Base-by-base conservation (phyloP, 441 rosid genomes). In the Gossypium gossypioides region DNA sequence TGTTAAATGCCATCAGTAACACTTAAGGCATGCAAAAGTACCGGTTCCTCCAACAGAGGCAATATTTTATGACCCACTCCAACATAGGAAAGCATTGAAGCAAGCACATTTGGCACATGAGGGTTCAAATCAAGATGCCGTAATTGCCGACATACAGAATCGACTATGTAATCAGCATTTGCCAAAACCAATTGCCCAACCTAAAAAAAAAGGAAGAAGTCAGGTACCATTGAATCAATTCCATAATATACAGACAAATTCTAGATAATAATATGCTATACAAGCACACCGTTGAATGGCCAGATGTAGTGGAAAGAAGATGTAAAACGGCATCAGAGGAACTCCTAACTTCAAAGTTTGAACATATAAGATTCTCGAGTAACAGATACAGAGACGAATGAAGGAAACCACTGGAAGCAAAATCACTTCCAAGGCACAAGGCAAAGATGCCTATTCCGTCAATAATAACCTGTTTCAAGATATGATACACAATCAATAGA, bases 21-120 rank as follows among this genome's bases (percentile, higher is more conserved):
- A 40, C 24, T 57, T 34, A 74, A 51, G 52, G 61, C 71, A 71
- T 42, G 72, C 22, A 60, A 68, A 52, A 76, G 69, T 86, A 95
- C 99, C 83, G 97, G 97, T 85, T 95, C 99, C 79, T 91, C 98
- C 81, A 95, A 74, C 77, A 92, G 77, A 68, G 97, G 96, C 82
- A 95, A 63, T 62, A 91, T 86, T 75, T 91, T 89, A 72, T 83
- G 76, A 55, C 97, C 97, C 68, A 88, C 90, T 73, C 99, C 98
- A 40, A 95, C 79, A 78, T 88, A 92, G 62, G 99, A 95, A 82
- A 95, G 98, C 92, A 95, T 79, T 57, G 97, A 88, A 76, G 99
- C 96, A 77, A 95, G 94, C 75, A 95, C 99, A 86, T 81, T 85
- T 55, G 99, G 99, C 69, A 86, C 93, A 69, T 84, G 91, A 57